Evolutionary conservation across 768 basidiomycete species (phyloP), one percentile per base, ranked within the genome.

Genomic region (Polyporus arcularius): DNA sequence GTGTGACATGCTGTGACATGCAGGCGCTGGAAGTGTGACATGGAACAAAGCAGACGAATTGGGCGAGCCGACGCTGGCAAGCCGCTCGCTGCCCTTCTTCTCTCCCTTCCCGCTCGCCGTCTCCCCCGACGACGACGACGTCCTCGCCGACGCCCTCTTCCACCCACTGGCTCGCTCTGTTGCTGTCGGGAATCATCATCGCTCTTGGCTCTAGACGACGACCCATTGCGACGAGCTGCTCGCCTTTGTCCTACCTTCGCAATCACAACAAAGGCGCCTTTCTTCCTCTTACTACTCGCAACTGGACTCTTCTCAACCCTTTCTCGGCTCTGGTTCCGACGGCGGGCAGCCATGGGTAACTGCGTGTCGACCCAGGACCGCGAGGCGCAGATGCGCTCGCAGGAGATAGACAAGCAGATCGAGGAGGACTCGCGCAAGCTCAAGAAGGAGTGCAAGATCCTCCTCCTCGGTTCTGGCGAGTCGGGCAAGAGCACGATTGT

Each of bases 401-500:
- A 89, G 72, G 78, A 79, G 69, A 95, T 95, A 67, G 93, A 95
- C 80, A 84, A 82, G 64, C 82, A 86, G 74, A 84, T 95, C 55
- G 92, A 95, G 71, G 93, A 95, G 75, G 95, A 96, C 72, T 82
- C 82, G 15, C 86, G 84, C 72, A 86, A 82, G 73, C 89, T 89
- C 64, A 88, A 88, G 72, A 85, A 87, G 68, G 94, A 96, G 72
- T 95, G 92, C 79, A 96, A 96, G 82, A 95, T 97, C 66, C 75
- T 97, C 21, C 77, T 97, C 14, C 79, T 97, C n/a, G 95, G 96
- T 57, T 95, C 94, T 14, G 94, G 96, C 68, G 94, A 96, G 78
- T 92, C 90, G 0, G 96, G 96, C 6, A 98, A 98, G 76, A 88
- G 86, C 4, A 98, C 96, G 0, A 94, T 98, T 65, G 94, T 97